Evolutionary conservation across 2,329 filamentous ascomycete species (phyloP).

Genomic region (Penicillium sp.): DNA sequence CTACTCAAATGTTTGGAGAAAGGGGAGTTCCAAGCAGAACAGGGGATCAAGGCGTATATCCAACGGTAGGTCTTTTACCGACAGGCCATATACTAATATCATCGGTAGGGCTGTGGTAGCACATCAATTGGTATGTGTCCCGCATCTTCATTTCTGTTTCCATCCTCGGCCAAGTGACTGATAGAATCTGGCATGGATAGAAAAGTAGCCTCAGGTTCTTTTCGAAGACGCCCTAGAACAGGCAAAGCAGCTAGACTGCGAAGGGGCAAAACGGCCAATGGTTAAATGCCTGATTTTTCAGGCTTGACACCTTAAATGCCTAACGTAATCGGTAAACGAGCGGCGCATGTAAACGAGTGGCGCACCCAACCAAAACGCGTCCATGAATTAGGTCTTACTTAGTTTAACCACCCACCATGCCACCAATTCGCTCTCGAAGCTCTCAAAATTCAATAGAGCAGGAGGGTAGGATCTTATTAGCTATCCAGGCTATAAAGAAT

Average conservation of each 20-base stretch:
- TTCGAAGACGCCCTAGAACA: conserved; percentile 35
- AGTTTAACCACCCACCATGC: too few species aligned
- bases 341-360: too few species aligned
- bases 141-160: neutral
- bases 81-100: neutral
- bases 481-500: too few species aligned
- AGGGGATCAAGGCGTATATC: conserved; percentile 33
- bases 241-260: conserved; percentile 34
- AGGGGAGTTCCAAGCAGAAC: conserved; percentile 28
- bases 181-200: conserved; percentile 15
- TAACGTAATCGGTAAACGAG: too few species aligned
- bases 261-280: too few species aligned
- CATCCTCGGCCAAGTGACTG: neutral
- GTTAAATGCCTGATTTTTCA: too few species aligned
- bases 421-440: too few species aligned
- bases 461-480: too few species aligned
- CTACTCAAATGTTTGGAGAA: conserved; percentile 21
- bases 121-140: conserved; percentile 26
- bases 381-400: too few species aligned
- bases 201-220: conserved; percentile 38
- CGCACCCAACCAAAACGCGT: too few species aligned
- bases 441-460: too few species aligned
- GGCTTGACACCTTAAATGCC: too few species aligned
- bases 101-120: conserved; percentile 26
- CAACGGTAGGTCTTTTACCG: conserved; percentile 25